These are phyloP conservation scores for Termitomyces sp. DNA, from an alignment of 768 basidiomycete genomes.

Conservation along the genomic window DNA sequence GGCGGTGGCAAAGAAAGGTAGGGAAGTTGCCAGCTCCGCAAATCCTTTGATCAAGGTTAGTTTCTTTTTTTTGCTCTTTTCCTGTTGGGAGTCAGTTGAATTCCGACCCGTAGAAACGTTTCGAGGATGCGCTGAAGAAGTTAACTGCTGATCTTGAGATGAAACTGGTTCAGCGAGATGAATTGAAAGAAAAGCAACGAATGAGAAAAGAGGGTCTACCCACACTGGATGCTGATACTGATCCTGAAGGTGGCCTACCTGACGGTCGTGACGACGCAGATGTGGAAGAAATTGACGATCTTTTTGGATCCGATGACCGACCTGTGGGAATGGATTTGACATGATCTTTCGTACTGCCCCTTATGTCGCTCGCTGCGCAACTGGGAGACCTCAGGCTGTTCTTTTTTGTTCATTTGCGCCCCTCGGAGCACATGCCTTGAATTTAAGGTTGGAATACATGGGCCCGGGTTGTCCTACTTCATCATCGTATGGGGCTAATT, in stretches of 20 bases:
- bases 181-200: slow-evolving; percentile 72
- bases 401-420: too few relatives aligned
- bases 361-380: too few relatives aligned
- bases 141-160: slow-evolving; percentile 81
- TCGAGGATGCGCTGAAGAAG: slow-evolving; percentile 90
- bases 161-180: slow-evolving; percentile 78
- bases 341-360: too few relatives aligned
- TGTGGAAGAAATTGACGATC: slow-evolving; percentile 27
- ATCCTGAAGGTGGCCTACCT: slow-evolving; percentile 30
- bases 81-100: background rate
- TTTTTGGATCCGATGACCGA: slow-evolving; percentile 50
- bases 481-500: too few relatives aligned
- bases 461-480: too few relatives aligned
- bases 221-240: slow-evolving; percentile 33
- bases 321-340: slow-evolving; percentile 31
- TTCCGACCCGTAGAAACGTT: slow-evolving; percentile 62
- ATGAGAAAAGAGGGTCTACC: slow-evolving; percentile 65
- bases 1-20: slow-evolving; percentile 81
- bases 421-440: too few relatives aligned
- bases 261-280: slow-evolving; percentile 27
- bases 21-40: slow-evolving; percentile 76
- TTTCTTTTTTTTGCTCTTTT: slow-evolving; percentile 1
- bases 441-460: too few relatives aligned
- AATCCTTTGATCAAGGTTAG: slow-evolving; percentile 91
- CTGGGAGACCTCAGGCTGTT: too few relatives aligned